A percentile compares a stretch with the other conserved stretches of the same genome.
phyloP scores from a whole-genome alignment of 164 flowering plant genomes.

The Chimonanthus salicifolius region DNA sequence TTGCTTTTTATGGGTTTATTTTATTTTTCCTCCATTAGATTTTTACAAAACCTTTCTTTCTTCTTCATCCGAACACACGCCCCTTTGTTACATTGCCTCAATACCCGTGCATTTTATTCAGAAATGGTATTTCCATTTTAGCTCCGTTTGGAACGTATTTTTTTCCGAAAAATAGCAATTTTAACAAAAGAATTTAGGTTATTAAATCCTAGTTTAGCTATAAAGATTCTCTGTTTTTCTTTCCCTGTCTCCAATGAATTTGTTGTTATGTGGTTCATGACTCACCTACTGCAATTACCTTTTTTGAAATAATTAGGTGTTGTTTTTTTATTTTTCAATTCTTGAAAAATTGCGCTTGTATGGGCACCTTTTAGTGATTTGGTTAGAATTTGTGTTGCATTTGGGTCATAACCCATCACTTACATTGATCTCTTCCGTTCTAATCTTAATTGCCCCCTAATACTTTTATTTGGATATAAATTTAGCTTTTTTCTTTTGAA shows the following conservation, averaged over 20 bases:
- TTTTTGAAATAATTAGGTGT: neutral
- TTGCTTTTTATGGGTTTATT: neutral
- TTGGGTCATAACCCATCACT: neutral
- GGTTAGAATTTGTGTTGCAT: neutral
- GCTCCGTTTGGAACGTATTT: neutral
- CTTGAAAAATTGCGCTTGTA: neutral
- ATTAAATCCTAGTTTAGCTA: neutral
- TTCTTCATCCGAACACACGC: neutral
- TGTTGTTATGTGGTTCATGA: neutral
- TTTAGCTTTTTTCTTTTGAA: too few species aligned
- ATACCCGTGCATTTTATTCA: too few species aligned
- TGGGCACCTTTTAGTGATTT: neutral
- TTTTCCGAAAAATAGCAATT: too few species aligned
- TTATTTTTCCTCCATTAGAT: neutral
- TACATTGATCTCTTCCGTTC: neutral
- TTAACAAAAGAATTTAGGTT: neutral
- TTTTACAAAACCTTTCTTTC: neutral
- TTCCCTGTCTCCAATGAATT: neutral
- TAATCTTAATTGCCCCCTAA: neutral
- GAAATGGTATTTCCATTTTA: neutral
- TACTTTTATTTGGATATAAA: too few species aligned
- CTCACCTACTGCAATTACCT: neutral
- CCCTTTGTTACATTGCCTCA: neutral
- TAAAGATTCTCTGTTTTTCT: neutral
- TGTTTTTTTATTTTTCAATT: neutral